Conservation (phyloP, 1,284 basidiomycete genomes). For the Heterobasidion irregulare region DNA sequence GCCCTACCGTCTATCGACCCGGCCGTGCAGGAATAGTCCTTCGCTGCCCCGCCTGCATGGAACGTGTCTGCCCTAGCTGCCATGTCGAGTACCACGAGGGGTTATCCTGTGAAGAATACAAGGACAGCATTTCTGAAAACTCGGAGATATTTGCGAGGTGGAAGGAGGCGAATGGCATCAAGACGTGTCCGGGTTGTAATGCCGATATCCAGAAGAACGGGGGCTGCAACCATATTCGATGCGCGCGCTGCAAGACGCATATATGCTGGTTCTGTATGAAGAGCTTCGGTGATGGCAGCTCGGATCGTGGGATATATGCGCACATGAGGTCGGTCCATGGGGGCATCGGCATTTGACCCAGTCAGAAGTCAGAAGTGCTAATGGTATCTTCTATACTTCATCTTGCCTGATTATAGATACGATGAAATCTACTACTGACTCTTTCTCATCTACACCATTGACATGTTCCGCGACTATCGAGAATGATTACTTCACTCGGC, state of each 20-base stretch:
- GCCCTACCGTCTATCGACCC: conserved; percentile 57
- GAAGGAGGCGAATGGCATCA: conserved; percentile 50
- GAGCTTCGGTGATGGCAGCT: conserved; percentile 34
- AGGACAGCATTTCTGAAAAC: conserved; percentile 29
- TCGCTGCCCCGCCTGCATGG: conserved; percentile 64
- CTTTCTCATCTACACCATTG: too few species aligned
- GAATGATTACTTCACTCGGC: too few species aligned
- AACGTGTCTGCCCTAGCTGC: conserved; percentile 62
- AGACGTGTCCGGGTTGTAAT: conserved; percentile 62
- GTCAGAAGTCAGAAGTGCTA: too few species aligned
- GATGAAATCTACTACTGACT: too few species aligned
- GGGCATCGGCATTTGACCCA: neutral
- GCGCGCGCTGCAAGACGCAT: conserved; percentile 59
- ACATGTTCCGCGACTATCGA: too few species aligned
- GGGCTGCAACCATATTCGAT: conserved; percentile 74
- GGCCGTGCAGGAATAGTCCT: conserved; percentile 40
- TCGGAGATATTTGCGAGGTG: conserved; percentile 49
- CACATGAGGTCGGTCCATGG: neutral
- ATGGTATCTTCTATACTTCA: too few species aligned
- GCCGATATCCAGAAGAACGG: conserved; percentile 58
- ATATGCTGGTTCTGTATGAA: conserved; percentile 72
- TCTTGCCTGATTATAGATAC: too few species aligned
- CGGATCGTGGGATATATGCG: neutral
- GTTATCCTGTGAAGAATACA: conserved; percentile 45
- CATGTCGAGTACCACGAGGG: conserved; percentile 60